phyloP scores from a whole-genome alignment of 2,329 filamentous ascomycete species.

The Colletotrichum tanaceti region DNA sequence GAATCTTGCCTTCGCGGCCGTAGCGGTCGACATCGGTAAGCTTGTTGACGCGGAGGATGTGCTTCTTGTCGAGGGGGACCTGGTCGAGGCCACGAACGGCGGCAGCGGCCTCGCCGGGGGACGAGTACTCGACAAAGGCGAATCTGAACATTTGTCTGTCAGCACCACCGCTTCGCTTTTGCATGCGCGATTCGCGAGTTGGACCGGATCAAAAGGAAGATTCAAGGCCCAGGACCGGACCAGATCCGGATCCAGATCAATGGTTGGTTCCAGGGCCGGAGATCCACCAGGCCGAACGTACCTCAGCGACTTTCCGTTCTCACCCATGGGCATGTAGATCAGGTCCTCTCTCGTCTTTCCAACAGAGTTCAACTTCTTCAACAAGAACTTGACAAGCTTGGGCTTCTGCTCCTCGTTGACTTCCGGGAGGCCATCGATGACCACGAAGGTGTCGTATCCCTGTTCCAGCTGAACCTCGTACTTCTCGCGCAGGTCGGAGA shows the following conservation, averaged over 20 bases:
- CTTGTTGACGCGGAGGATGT: conserved; percentile 96
- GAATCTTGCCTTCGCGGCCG: conserved; percentile 90
- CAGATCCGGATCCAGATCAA: background rate
- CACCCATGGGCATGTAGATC: conserved; percentile 93
- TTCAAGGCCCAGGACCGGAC: background rate
- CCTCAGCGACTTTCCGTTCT: conserved; percentile 87
- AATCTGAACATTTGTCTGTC: conserved; percentile 67
- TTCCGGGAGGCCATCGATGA: conserved; percentile 91
- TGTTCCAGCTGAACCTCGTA: conserved; percentile 97
- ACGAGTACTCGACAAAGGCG: conserved; percentile 96
- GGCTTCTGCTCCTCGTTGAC: conserved; percentile 91
- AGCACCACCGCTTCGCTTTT: conserved; percentile 19
- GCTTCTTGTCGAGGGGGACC: conserved; percentile 93
- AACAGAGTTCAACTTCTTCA: conserved; percentile 90
- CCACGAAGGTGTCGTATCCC: conserved; percentile 95
- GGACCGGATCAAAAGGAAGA: background rate
- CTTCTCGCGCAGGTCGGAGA: conserved; percentile 92
- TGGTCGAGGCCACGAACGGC: conserved; percentile 90
- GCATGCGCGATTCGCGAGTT: background rate
- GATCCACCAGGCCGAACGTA: conserved; percentile 57
- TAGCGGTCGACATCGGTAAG: conserved; percentile 97
- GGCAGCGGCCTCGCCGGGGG: conserved; percentile 86
- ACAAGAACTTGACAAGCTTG: conserved; percentile 95
- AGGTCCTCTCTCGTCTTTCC: conserved; percentile 88
- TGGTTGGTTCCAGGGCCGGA: conserved; percentile 4